Base-by-base conservation (phyloP, 2,329 filamentous ascomycete genomes). In the Rosellinia necatrix region DNA sequence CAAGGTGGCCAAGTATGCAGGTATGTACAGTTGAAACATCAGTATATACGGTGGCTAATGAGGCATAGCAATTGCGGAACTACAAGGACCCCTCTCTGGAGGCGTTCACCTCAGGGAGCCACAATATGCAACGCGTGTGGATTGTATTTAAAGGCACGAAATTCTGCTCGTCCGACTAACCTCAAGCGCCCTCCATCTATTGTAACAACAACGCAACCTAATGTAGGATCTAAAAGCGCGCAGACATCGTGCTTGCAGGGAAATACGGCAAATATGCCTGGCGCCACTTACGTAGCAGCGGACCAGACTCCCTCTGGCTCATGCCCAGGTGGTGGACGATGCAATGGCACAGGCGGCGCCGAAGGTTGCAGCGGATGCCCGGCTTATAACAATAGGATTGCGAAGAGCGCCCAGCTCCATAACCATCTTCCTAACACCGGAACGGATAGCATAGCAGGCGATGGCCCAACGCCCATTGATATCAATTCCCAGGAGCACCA, bases 101-200 rank as follows among this genome's bases (percentile, higher is more conserved):
- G 94, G 70, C 85, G 94, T 68, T 96, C 93, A 13, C 93, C 93
- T 0, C 87, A 92, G 67, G 94, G 94, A 25, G 89, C 91, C 51
- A 97, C 92, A 24, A 97, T 99, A 58, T 99, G 94, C 76, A 99
- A 99, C 75, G 94, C 94, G 5, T 99, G 94, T 70, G 94, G 94
- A 37, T 81, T 99, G 13, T 99, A 99, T 72, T 80, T 91, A 60
- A 97, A 97, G 73, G 92, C 93, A 8, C 86, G 94, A 64, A 97
- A 97, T 71, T 89, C 93, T 60, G 86, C 91, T 65, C 86, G 94
- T 47, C 94, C 94, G 12, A 94, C 91, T 6, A 96, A 92, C 66
- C 78, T 97, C 55, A 97, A 96, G 75, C 88, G 92, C 59, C 85
- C 89, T 9, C 81, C 85, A 3, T 80, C 78, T 48, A 73, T 81